A percentile compares a stretch with the other conserved stretches of the same genome.
phyloP scores from a whole-genome alignment of 257 asterid species.

The Coffea canephora region DNA sequence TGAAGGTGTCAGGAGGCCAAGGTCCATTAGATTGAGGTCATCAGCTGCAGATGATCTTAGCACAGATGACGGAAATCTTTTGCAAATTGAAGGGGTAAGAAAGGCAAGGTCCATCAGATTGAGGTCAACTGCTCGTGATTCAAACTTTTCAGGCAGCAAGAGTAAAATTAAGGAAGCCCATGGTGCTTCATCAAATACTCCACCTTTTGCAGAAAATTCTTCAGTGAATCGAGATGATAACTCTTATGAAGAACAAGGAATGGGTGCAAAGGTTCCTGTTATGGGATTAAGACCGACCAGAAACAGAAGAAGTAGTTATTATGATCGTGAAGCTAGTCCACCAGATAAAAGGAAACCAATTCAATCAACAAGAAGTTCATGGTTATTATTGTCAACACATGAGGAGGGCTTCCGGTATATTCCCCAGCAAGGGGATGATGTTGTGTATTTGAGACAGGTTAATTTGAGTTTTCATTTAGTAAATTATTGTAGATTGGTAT shows the following conservation, averaged over 20 bases:
- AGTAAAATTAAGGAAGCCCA: constrained; percentile 36
- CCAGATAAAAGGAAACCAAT: constrained; percentile 55
- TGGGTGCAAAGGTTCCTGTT: constrained; percentile 37
- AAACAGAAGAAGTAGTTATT: constrained; percentile 54
- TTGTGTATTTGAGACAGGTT: constrained; percentile 89
- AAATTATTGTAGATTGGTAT: not conserved
- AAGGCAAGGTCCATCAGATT: constrained; percentile 64
- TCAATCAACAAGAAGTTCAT: constrained; percentile 66
- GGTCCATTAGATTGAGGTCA: constrained; percentile 52
- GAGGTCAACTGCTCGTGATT: constrained; percentile 53
- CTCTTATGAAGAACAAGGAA: constrained; percentile 53
- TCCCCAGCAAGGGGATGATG: constrained; percentile 84
- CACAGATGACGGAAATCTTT: constrained; percentile 37
- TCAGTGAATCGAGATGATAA: constrained; percentile 48
- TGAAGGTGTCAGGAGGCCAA: constrained; percentile 40
- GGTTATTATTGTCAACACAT: constrained; percentile 78
- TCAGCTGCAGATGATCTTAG: constrained; percentile 38
- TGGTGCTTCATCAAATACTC: constrained; percentile 49
- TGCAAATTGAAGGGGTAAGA: constrained; percentile 55
- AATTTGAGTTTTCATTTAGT: not conserved
- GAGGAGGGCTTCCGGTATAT: constrained; percentile 86
- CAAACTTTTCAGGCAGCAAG: constrained; percentile 34
- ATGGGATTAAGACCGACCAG: constrained; percentile 67
- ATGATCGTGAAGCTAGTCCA: constrained; percentile 53
- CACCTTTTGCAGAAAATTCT: constrained; percentile 42